A percentile compares a stretch with the other conserved stretches of the same genome.
phyloP scores from a whole-genome alignment of 1,139 yeast genomes.

The Wickerhamiella infanticola region DNA sequence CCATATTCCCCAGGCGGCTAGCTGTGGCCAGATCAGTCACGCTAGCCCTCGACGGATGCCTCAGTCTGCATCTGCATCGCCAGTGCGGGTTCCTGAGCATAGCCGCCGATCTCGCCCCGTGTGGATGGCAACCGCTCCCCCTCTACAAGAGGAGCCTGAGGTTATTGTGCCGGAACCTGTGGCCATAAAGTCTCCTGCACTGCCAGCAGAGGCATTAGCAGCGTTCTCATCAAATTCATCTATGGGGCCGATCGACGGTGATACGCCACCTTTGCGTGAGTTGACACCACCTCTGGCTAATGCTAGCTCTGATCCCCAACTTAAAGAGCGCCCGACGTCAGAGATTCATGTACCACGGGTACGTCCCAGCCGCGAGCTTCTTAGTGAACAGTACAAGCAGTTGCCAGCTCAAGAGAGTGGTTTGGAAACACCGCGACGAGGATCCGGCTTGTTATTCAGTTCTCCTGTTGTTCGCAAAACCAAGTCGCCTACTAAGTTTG shows the following conservation, averaged over 20 bases:
- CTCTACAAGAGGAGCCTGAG: background rate
- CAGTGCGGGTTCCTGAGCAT: background rate
- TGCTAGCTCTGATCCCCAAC: background rate
- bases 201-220: background rate
- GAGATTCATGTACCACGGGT: slow-evolving; percentile 1
- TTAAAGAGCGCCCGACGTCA: background rate
- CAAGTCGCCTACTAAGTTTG: background rate
- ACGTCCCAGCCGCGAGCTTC: background rate
- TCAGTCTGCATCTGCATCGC: slow-evolving; percentile 1
- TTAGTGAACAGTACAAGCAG: background rate
- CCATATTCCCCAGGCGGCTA: background rate
- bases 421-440: background rate
- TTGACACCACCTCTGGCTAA: background rate
- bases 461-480: background rate
- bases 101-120: background rate
- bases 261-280: background rate
- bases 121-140: background rate
- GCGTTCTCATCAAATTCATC: background rate
- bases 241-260: background rate
- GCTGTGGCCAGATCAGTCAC: background rate
- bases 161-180: background rate
- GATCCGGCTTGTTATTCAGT: background rate
- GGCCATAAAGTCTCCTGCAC: background rate
- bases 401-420: background rate
- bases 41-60: background rate